These are phyloP conservation scores for Litchi chinensis DNA, from an alignment of 345 rosid genomes.

Conservation along the genomic window DNA sequence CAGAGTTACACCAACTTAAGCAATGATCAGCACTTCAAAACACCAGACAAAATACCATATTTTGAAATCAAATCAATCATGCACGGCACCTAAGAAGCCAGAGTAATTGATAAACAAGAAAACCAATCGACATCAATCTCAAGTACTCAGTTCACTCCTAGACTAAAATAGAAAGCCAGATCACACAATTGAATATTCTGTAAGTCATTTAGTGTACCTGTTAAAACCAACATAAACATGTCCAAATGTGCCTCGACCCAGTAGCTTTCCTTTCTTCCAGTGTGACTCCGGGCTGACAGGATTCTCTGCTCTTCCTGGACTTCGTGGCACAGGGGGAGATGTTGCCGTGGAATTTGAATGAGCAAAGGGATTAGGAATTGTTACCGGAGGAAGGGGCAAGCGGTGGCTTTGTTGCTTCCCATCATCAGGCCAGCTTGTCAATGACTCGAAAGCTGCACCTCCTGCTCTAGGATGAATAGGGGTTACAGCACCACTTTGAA, in stretches of 20 bases:
- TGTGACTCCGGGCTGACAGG: constrained; percentile 59
- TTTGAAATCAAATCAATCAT: not conserved
- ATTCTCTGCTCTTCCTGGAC: constrained; percentile 73
- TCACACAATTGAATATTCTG: not conserved
- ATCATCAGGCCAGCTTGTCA: constrained; percentile 57
- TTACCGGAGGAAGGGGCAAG: constrained; percentile 66
- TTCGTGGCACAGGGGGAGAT: constrained; percentile 76
- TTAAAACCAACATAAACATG: constrained; percentile 77
- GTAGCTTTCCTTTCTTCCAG: constrained; percentile 75
- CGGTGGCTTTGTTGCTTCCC: constrained; percentile 68
- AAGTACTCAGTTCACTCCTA: constrained; percentile 1
- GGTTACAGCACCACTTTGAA: constrained; percentile 81
- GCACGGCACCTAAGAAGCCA: not conserved
- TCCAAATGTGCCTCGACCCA: constrained; percentile 88
- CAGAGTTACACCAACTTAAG: constrained; percentile 11
- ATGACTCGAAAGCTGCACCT: constrained; percentile 47
- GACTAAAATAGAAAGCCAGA: not conserved
- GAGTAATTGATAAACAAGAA: constrained; percentile 8
- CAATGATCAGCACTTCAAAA: not conserved
- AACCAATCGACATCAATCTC: constrained; percentile 14
- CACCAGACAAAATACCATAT: not conserved
- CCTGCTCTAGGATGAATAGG: constrained; percentile 74
- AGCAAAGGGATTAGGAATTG: constrained; percentile 57
- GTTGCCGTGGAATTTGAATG: constrained; percentile 70
- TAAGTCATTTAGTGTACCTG: constrained; percentile 42